Evolutionary conservation across 169 alveolate genomes (phyloP), one percentile per base, ranked within the genome.

Genomic region (Theileria annulata): DNA sequence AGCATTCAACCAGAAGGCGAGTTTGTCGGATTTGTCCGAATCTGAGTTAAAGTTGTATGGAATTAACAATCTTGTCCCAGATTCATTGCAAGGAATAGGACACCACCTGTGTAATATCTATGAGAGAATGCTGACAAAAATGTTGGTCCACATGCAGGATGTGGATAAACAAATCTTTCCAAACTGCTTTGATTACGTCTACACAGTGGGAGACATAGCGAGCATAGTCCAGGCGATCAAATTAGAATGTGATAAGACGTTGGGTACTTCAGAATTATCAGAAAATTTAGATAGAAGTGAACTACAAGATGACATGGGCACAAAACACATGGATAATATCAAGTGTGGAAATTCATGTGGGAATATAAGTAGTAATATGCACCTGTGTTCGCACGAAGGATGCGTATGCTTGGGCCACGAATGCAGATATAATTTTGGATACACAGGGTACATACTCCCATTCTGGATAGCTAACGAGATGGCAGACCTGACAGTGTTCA

Each of bases 131-230:
- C 48, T 82, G 47, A 75, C 85, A 49, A 82, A 75, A 58, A 82
- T 82, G 88, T 85, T 82, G 58, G 28, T 82, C 28, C 88, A 82
- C 67, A 75, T 82, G 85, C 88, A 82, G 80, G 88, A 82, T 47
- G 88, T 79, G 15, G 86, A 82, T 28, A 69, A 78, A 1, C 59
- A 73, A 28, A 27, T 58, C 54, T 62, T 71, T 47, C 58, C 28
- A 62, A 71, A 75, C 63, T 66, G 71, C 21, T 75, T 51, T 47
- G 88, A 82, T 62, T 75, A 82, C 71, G 79, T 82, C 17, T 82
- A 82, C 77, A 82, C 88, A 13, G 67, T 75, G 56, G 85, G 73
- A 37, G 88, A 82, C 54, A 42, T 82, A 6, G 75, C 85, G 5
- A 63, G 62, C 12, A 59, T 82, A 51, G 80, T 82, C 25, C 51